phyloP scores from a whole-genome alignment of 768 basidiomycete genomes.

The Cystobasidium onofrii region DNA sequence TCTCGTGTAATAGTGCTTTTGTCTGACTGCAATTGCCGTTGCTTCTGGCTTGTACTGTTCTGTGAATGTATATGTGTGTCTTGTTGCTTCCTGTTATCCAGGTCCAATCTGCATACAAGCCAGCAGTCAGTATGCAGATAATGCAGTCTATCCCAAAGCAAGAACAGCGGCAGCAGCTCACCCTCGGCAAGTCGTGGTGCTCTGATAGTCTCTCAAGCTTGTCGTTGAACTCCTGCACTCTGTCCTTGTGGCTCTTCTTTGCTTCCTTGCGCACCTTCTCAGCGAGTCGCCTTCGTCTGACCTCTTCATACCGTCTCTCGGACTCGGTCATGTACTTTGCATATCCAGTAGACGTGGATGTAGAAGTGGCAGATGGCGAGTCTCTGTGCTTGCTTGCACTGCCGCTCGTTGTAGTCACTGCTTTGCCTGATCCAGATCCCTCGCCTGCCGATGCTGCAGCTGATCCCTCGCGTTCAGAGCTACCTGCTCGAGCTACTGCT shows the following conservation, averaged over 20 bases:
- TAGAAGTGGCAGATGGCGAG: not conserved
- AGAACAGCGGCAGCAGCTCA: not conserved
- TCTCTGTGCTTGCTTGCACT: conserved; percentile 6
- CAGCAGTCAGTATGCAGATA: not conserved
- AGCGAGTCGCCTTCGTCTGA: conserved; percentile 66
- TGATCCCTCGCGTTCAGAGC: not conserved
- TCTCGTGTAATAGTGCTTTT: no score
- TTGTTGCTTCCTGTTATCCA: conserved; percentile 17
- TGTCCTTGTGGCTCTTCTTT: conserved; percentile 81
- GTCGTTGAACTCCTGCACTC: conserved; percentile 78
- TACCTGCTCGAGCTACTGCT: not conserved
- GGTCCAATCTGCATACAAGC: conserved; percentile 11
- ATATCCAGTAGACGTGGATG: not conserved
- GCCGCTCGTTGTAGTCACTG: not conserved
- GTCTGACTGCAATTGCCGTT: no score
- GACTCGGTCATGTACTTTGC: conserved; percentile 55
- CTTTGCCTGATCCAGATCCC: not conserved
- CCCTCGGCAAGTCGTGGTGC: conserved; percentile 54
- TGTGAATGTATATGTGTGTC: no score
- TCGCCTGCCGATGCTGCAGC: not conserved
- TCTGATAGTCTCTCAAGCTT: conserved; percentile 80
- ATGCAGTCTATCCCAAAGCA: not conserved
- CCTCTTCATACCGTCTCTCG: conserved; percentile 77
- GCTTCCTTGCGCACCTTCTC: conserved; percentile 69
- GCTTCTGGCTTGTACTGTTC: no score